These are phyloP conservation scores for Pichia norvegensis DNA, from an alignment of 1,139 yeast genomes.

Conservation along the genomic window DNA sequence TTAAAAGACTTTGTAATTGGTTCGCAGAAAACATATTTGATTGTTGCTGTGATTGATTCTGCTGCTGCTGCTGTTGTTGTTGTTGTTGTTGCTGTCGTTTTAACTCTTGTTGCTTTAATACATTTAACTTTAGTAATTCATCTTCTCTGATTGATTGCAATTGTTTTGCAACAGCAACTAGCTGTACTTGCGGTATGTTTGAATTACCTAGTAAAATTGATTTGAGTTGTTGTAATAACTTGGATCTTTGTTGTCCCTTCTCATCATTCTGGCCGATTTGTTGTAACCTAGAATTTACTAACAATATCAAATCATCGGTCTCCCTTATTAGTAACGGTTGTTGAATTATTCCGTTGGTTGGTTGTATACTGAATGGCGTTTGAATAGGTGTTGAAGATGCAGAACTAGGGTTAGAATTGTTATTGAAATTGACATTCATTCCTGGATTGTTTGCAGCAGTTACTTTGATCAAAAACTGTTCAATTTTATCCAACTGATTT, in stretches of 20 bases:
- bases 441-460: slow-evolving; percentile 30
- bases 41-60: slow-evolving; percentile 16
- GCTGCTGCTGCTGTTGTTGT: slow-evolving; percentile 12
- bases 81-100: slow-evolving; percentile 21
- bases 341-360: slow-evolving; percentile 2
- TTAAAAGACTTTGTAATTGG: slow-evolving; percentile 12
- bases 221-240: slow-evolving; percentile 40
- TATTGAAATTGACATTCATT: slow-evolving; percentile 10
- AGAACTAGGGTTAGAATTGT: slow-evolving; percentile 4
- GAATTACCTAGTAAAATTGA: slow-evolving; percentile 29
- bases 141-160: slow-evolving; percentile 26
- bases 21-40: neutral
- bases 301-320: slow-evolving; percentile 32
- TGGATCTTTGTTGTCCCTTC: slow-evolving; percentile 29
- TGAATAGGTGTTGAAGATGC: neutral
- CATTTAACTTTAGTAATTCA: slow-evolving; percentile 25
- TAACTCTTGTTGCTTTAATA: slow-evolving; percentile 19
- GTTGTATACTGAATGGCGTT: neutral
- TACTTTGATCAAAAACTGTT: slow-evolving; percentile 58
- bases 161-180: slow-evolving; percentile 29
- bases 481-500: slow-evolving; percentile 65
- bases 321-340: slow-evolving; percentile 35
- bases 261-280: slow-evolving; percentile 23
- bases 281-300: slow-evolving; percentile 30
- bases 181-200: slow-evolving; percentile 36